Conservation (phyloP, 768 basidiomycete genomes). For the Zangia roseola region DNA sequence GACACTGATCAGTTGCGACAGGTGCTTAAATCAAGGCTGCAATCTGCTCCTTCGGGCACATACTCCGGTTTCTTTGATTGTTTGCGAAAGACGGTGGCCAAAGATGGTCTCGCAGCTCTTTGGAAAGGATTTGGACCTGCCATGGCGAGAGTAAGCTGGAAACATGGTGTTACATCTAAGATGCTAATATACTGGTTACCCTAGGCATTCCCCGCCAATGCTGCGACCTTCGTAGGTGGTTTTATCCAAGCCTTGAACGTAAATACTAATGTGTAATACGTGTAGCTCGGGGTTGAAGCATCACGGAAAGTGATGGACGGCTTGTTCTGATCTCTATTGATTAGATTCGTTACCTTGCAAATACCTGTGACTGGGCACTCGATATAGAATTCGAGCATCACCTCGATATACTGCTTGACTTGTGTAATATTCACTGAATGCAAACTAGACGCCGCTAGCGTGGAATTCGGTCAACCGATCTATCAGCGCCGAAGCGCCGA, state of each 20-base stretch:
- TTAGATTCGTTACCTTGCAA: constrained; percentile 3
- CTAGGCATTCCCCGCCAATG: constrained; percentile 96
- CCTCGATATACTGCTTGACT: constrained; percentile 8
- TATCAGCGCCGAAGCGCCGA: constrained; percentile 1
- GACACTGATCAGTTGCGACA: constrained; percentile 32
- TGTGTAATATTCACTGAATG: constrained; percentile 9
- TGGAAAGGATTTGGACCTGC: constrained; percentile 99
- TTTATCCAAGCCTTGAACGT: not conserved
- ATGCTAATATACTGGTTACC: constrained; percentile 1
- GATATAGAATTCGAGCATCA: constrained; percentile 4
- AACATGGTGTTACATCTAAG: not conserved
- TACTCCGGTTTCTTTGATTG: constrained; percentile 95
- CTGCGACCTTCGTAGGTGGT: constrained; percentile 81
- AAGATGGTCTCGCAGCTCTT: constrained; percentile 81
- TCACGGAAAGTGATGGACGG: constrained; percentile 81
- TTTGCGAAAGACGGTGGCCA: constrained; percentile 84
- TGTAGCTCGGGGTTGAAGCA: constrained; percentile 87
- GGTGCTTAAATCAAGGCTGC: constrained; percentile 95
- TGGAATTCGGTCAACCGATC: too few relatives aligned
- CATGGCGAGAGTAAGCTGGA: constrained; percentile 75
- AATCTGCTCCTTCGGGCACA: constrained; percentile 96
- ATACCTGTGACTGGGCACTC: constrained; percentile 4
- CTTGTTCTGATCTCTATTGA: constrained; percentile 41
- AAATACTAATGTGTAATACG: not conserved
- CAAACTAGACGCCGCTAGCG: not conserved